phyloP scores from a whole-genome alignment of 495 filamentous ascomycete species.

The Aspergillus baeticus region DNA sequence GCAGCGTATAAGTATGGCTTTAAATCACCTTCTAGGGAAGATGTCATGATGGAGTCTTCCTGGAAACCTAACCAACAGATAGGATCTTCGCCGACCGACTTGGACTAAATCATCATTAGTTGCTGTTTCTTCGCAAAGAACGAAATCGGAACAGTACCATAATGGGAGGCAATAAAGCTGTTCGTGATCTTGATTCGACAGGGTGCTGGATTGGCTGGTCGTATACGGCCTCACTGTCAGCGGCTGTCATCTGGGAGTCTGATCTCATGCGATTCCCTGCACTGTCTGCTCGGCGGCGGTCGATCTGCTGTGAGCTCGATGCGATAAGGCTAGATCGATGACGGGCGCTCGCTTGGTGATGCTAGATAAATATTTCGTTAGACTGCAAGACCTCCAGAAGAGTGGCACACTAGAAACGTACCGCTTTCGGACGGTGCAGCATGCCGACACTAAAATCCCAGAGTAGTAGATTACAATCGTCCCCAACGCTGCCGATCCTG shows the following conservation, averaged over 20 bases:
- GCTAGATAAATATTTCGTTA: slow-evolving; percentile 20
- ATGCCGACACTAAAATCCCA: slow-evolving; percentile 99
- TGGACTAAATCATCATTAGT: slow-evolving; percentile 55
- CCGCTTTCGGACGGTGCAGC: slow-evolving; percentile 83
- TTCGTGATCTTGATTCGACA: slow-evolving; percentile 75
- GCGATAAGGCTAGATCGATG: slow-evolving; percentile 39
- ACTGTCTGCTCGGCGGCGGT: slow-evolving; percentile 74
- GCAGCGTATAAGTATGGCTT: slow-evolving; percentile 4
- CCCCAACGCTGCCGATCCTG: slow-evolving; percentile 91
- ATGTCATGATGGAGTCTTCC: slow-evolving; percentile 87
- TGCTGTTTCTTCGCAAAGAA: background rate
- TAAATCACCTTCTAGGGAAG: slow-evolving; percentile 73
- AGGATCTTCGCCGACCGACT: slow-evolving; percentile 81
- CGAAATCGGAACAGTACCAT: slow-evolving; percentile 57
- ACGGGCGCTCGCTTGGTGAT: slow-evolving; percentile 44
- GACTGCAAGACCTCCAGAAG: background rate
- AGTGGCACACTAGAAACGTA: slow-evolving; percentile 35
- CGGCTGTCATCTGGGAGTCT: slow-evolving; percentile 61
- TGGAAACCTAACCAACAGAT: slow-evolving; percentile 88
- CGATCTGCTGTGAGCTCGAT: slow-evolving; percentile 58
- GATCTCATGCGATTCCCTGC: slow-evolving; percentile 54
- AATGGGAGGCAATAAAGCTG: slow-evolving; percentile 88
- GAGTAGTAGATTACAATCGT: slow-evolving; percentile 83
- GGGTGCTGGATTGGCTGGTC: slow-evolving; percentile 63
- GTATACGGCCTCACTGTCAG: slow-evolving; percentile 41